phyloP scores from a whole-genome alignment of 352 stramenopile species.

The Discostella stelligera region DNA sequence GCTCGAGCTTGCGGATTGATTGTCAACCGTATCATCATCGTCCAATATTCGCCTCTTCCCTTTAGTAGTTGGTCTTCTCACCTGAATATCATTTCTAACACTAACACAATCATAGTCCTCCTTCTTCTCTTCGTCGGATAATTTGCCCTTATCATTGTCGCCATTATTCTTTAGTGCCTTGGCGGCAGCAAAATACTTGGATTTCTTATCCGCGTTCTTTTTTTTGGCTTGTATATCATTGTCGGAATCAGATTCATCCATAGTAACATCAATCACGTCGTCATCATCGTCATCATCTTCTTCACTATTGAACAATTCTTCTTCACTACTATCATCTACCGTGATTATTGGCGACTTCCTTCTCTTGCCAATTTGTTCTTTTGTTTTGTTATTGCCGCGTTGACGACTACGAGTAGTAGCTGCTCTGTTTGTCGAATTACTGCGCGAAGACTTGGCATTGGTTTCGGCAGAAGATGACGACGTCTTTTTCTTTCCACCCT shows the following conservation, averaged over 20 bases:
- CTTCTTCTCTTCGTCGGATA: slow-evolving; percentile 27
- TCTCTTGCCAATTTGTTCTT: background rate
- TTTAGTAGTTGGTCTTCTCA: slow-evolving; percentile 14
- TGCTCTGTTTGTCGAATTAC: slow-evolving; percentile 1
- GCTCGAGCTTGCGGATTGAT: background rate
- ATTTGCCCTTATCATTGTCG: slow-evolving; percentile 10
- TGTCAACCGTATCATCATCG: slow-evolving; percentile 14
- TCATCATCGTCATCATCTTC: slow-evolving; percentile 14
- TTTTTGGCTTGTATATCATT: background rate
- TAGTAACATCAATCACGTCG: slow-evolving; percentile 15
- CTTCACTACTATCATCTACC: background rate
- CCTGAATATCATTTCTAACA: slow-evolving; percentile 9
- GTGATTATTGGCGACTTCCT: slow-evolving; percentile 9
- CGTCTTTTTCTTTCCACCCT: background rate
- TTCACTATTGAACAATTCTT: background rate
- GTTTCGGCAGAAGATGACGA: background rate
- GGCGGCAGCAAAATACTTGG: slow-evolving; percentile 23
- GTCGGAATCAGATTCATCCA: slow-evolving; percentile 19
- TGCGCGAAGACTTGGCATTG: background rate
- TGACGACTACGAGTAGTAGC: background rate
- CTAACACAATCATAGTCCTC: slow-evolving; percentile 30
- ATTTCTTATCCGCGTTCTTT: slow-evolving; percentile 16
- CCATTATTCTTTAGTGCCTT: slow-evolving; percentile 12
- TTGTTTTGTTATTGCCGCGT: background rate
- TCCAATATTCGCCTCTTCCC: slow-evolving; percentile 35